Evolutionary conservation across 179 eudicot genomes (phyloP), one percentile per base, ranked within the genome.

Genomic region (Beta corolliflora): DNA sequence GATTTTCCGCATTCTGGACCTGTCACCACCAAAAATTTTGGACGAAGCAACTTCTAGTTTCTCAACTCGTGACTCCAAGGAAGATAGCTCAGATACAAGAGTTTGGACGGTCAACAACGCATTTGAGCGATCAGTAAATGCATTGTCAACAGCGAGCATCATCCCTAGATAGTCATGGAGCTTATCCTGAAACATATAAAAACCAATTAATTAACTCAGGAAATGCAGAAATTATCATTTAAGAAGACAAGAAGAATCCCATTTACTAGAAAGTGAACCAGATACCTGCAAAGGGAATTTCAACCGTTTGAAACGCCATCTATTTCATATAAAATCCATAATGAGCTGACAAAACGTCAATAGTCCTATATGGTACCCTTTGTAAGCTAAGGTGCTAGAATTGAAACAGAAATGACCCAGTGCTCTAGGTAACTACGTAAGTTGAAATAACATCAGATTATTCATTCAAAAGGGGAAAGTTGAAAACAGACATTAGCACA

Each of bases 71-170:
- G 92, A 86, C 58, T 86, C 89, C 73, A 95, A 86, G 63, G 95
- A 80, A 79, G 99, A 89, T 80, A 94, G 58, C 36, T 95, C 99
- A 44, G 98, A 87, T 46, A 88, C 81, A 76, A 95, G 93, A 71
- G 98, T 95, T 87, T 95, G 99, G 76, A 91, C 97, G 1, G 98
- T 95, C 91, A 95, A 83, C 76, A 95, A 83, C 78, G 99, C 98
- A 87, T 90, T 95, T 81, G 99, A 92, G 7, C 99, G 93, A 83
- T 95, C 99, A 64, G 95, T 83, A 82, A 92, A 94, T 65, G 99
- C 99, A 87, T 86, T 84, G 80, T 92, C 90, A 71, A 90, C 92
- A 31, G 95, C 92, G 73, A 95, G 80, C 97, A 94, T 94, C 85
- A 95, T 83, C 76, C 98, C 98, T 77, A 95, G 84, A 82, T 95